Base-by-base conservation (phyloP, 2,329 filamentous ascomycete genomes). In the Epicoccum nigrum region DNA sequence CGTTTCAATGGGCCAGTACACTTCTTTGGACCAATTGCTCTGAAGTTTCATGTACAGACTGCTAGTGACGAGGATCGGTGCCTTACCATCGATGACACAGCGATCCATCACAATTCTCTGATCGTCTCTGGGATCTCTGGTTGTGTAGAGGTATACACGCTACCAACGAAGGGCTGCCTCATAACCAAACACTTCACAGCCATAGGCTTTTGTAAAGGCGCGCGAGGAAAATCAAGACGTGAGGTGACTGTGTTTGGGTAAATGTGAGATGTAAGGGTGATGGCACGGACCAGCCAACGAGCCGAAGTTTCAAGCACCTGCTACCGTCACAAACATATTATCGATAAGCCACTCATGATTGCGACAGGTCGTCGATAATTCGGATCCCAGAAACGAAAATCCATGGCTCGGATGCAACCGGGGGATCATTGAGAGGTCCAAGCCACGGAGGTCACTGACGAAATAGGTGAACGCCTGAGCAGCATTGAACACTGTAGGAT, bases 341-440 rank as follows among this genome's bases (percentile, higher is more conserved):
- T 60, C 55, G 42, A 55, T 34, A 27, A 55, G 51, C 56, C 53
- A 61, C 59, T 63, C 59, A 63, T 62, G 63, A 63, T 48, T 64
- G 56, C 54, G 58, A 41, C 43, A 39, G 40, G 37, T 51, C 43
- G 16, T 20, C 52, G 23, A 45, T 25, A n/a, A 9, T 13, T 19
- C 27, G 43, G 43, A 30, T 12, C 4, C 11, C 8, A 15, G 3
- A 35, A 32, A 2, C 4, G 28, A 17, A 4, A n/a, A 11, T 6
- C 15, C 15, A 20, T 27, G 2, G 5, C 7, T 30, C 19, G 15
- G 12, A 30, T 31, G 25, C 25, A 31, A 16, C 16, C 19, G n/a
- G 30, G 17, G 4, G 33, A 11, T 20, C 28, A 30, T 15, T 4
- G 31, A 7, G 12, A 7, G 19, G 7, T 13, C 3, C 13, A 28